Evolutionary conservation across 495 filamentous ascomycete genomes (phyloP).

Genomic region (Penicillium lividum): DNA sequence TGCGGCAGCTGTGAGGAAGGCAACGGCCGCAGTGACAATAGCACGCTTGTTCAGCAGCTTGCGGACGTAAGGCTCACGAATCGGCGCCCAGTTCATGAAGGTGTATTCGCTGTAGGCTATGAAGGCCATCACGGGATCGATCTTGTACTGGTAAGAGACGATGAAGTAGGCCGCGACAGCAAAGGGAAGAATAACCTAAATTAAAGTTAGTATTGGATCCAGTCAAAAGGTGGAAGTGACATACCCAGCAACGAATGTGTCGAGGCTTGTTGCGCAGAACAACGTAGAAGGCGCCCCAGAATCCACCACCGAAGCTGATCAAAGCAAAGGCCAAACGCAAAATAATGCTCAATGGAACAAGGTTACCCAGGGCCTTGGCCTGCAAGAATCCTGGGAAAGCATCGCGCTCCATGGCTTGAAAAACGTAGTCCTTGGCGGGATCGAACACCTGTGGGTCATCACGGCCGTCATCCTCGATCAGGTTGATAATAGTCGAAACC

Average conservation of each 20-base stretch:
- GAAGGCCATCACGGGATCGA: conserved; percentile 91
- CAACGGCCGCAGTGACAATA: conserved; percentile 69
- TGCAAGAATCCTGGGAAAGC: conserved; percentile 96
- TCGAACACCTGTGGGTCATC: conserved; percentile 98
- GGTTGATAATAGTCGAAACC: conserved; percentile 72
- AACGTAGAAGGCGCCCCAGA: conserved; percentile 90
- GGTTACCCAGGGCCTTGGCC: conserved; percentile 90
- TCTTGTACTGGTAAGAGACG: conserved; percentile 86
- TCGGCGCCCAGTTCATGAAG: conserved; percentile 81
- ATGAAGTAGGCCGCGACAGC: conserved; percentile 85
- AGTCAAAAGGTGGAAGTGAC: conserved; percentile 24
- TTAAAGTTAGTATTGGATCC: conserved; percentile 20
- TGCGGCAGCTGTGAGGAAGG: conserved; percentile 71
- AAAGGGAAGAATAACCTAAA: conserved; percentile 88
- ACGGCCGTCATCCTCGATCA: conserved; percentile 84
- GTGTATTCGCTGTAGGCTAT: conserved; percentile 91
- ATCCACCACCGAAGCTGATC: conserved; percentile 81
- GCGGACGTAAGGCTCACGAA: conserved; percentile 86
- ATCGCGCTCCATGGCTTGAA: conserved; percentile 98
- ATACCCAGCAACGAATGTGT: conserved; percentile 77
- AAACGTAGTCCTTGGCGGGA: conserved; percentile 96
- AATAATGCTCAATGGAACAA: conserved; percentile 85
- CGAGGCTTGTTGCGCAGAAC: conserved; percentile 84
- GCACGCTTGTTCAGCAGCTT: conserved; percentile 80
- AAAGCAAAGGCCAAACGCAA: conserved; percentile 83